These are phyloP conservation scores for Ganoderma sinense DNA, from an alignment of 1,284 basidiomycete genomes.

Conservation along the genomic window DNA sequence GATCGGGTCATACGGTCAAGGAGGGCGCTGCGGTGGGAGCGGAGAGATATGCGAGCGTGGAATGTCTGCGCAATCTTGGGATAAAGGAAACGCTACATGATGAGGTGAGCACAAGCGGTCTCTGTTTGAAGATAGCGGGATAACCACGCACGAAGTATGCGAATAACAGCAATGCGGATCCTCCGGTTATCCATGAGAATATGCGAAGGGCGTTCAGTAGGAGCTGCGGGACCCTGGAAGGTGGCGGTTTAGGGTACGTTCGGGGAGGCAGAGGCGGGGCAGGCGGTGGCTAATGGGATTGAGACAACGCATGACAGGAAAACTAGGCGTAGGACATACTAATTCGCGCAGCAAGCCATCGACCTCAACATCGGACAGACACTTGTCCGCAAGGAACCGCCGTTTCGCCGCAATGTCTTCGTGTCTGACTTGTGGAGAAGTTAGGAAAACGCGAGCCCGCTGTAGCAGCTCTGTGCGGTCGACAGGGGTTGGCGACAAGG, in stretches of 20 bases:
- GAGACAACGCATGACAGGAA: conserved; percentile 17
- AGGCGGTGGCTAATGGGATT: conserved; percentile 51
- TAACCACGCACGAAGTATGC: conserved; percentile 54
- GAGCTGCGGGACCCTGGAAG: conserved; percentile 72
- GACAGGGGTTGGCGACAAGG: not conserved
- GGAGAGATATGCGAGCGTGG: conserved; percentile 65
- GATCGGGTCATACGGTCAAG: conserved; percentile 61
- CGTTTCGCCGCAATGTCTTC: conserved; percentile 66
- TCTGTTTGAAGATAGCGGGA: not conserved
- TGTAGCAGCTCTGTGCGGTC: conserved; percentile 55
- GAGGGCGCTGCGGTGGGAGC: conserved; percentile 62
- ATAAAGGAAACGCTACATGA: conserved; percentile 65
- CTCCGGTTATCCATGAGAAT: conserved; percentile 71
- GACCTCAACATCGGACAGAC: conserved; percentile 68
- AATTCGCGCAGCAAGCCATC: conserved; percentile 62
- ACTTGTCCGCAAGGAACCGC: conserved; percentile 76
- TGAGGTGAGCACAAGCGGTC: conserved; percentile 1
- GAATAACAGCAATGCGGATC: conserved; percentile 62
- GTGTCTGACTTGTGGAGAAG: conserved; percentile 66
- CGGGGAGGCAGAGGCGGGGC: conserved; percentile 69
- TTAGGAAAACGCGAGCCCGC: conserved; percentile 68
- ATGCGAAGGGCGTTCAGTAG: conserved; percentile 56
- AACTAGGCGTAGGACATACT: conserved; percentile 47
- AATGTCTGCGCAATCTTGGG: conserved; percentile 67
- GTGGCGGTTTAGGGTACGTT: conserved; percentile 74